A percentile compares a stretch with the other conserved stretches of the same genome.
Conservation (phyloP, 495 filamentous ascomycete genomes). For the Chaetomidium leptoderma region DNA sequence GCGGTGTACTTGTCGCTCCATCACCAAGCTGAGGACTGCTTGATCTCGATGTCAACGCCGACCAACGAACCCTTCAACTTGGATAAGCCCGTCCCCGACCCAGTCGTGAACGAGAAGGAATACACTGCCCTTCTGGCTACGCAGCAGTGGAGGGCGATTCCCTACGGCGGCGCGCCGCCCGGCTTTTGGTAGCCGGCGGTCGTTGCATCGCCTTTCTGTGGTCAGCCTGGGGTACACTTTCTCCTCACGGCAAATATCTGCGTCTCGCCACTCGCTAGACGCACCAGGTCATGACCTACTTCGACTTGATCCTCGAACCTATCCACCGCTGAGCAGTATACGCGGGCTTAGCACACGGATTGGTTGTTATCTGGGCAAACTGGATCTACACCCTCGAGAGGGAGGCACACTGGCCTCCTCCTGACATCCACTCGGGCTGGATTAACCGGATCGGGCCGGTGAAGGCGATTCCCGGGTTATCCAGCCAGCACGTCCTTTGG, state of each 20-base stretch:
- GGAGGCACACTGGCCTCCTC: neutral
- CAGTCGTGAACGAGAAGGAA: neutral
- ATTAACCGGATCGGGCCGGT: neutral
- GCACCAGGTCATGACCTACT: neutral
- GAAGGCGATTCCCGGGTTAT: neutral
- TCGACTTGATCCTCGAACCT: neutral
- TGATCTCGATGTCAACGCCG: neutral
- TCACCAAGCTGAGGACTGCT: neutral
- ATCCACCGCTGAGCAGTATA: neutral
- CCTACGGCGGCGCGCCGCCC: neutral
- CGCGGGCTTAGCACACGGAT: neutral
- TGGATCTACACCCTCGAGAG: neutral
- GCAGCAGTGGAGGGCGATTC: neutral
- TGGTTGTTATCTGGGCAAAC: neutral
- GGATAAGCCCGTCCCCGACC: slow-evolving; percentile 8
- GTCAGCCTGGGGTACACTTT: neutral
- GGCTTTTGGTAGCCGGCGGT: neutral
- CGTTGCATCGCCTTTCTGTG: neutral
- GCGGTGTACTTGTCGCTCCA: neutral
- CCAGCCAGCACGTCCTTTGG: neutral
- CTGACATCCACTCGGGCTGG: neutral
- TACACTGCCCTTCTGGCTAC: neutral
- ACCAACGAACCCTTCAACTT: neutral
- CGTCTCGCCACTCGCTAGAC: neutral
- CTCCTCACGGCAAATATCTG: neutral